Base-by-base conservation (phyloP, 2,329 filamentous ascomycete genomes). In the Bipolaris cookei region DNA sequence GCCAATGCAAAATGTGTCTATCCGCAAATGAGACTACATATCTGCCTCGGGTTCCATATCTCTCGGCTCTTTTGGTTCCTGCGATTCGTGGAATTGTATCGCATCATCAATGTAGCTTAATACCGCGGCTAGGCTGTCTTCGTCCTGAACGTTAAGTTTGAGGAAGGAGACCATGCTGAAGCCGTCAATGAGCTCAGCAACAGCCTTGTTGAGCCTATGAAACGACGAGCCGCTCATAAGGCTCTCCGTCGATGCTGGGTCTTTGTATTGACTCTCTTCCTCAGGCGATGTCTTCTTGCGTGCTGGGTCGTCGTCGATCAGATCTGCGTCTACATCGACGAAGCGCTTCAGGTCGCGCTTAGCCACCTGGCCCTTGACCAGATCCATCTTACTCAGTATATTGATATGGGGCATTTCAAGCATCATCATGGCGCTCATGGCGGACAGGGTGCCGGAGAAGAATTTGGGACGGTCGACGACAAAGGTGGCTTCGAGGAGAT, bases 341-440 rank as follows among this genome's bases (percentile, higher is more conserved):
- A 97, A 99, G 20, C 91, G 85, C 79, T 96, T 96, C 58, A 99
- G 76, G 67, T 98, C 92, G 76, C 90, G 90, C 77, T 92, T 92
- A 56, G 88, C 88, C 23, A 98, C 86, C 77, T 95, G 91, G 37
- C 91, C 92, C 75, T 95, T 95, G 65, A 98, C 88, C 59, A 98
- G 85, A 75, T 99, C 95, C 93, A 98, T 98, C 80, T 99, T 99
- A 73, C 90, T 96, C 54, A 99, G 81, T 59, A 99, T 90, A 75
- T 99, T 99, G 73, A 99, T 87, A 74, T 99, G 95, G 4, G 95
- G 95, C 63, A 98, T 87, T 79, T 98, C 95, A 62, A 99, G 86
- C 92, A 98, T 95, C 70, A 99, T 87, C 95, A 99, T 99, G 63
- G 95, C 93, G 71, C 91, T 96, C 95, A 99, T 98, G 64, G 95